These are phyloP conservation scores for Aspergillus amoenus DNA, from an alignment of 2,329 filamentous ascomycete genomes.

Conservation along the genomic window DNA sequence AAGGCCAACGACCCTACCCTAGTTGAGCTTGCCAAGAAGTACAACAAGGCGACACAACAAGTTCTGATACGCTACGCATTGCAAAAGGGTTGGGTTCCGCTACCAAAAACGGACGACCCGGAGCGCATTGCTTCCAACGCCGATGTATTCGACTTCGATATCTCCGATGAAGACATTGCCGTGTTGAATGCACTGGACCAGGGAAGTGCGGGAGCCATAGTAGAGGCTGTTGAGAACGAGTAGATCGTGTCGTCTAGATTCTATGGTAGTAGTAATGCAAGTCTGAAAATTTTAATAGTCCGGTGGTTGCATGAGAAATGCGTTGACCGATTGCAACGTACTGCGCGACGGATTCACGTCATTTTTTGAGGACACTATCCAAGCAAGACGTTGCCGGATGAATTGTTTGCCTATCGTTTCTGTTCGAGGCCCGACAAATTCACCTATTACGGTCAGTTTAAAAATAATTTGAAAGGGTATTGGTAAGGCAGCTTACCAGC, in stretches of 20 bases:
- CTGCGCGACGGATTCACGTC: constrained; percentile 79
- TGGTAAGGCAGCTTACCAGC: constrained; percentile 48
- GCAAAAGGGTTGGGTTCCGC: constrained; percentile 72
- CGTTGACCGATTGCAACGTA: constrained; percentile 88
- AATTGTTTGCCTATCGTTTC: constrained; percentile 66
- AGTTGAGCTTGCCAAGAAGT: constrained; percentile 65
- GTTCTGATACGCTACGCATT: constrained; percentile 77
- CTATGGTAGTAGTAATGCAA: constrained; percentile 8
- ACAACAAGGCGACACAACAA: constrained; percentile 73
- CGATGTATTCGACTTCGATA: constrained; percentile 60
- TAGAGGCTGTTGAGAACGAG: constrained; percentile 48
- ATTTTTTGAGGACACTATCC: constrained; percentile 76
- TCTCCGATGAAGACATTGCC: constrained; percentile 59
- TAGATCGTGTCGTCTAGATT: constrained; percentile 21
- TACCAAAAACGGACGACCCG: constrained; percentile 72
- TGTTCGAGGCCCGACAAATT: constrained; percentile 28
- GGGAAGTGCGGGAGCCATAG: constrained; percentile 48
- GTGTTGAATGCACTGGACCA: constrained; percentile 53
- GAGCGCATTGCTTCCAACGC: constrained; percentile 67
- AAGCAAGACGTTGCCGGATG: constrained; percentile 75
- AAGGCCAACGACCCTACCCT: constrained; percentile 69
- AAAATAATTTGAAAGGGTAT: neutral
- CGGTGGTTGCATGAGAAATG: constrained; percentile 69
- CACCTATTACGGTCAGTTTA: constrained; percentile 23
- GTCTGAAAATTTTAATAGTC: constrained; percentile 29